Base-by-base conservation (phyloP, 345 rosid genomes). In the Brassica napus region DNA sequence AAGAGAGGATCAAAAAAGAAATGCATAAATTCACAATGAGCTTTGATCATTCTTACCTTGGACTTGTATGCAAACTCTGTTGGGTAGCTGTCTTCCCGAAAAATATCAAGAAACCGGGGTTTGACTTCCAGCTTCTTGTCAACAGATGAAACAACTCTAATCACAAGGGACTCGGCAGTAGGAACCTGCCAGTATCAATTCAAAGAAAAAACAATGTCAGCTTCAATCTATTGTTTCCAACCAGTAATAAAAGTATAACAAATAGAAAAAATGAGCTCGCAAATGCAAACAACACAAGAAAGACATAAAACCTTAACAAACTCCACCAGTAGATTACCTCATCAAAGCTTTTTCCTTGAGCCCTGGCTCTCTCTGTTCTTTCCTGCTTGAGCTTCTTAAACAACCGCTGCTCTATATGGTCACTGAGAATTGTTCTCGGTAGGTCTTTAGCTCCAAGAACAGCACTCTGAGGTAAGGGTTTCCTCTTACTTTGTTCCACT, bases 61-160 rank as follows among this genome's bases (percentile, higher is more conserved):
- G 99, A 96, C 81, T 96, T 96, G 57, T 93, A 96, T 8, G 98
- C 93, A 76, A 93, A 96, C 72, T 96, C 99, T 39, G 85, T 82
- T 14, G 98, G 98, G 77, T 93, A 93, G 86, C 85, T 92, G 77
- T 96, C 97, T 60, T 92, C 99, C 55, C 87, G 93, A 79, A 96
- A 96, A 72, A 93, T 93, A 76, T 96, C 99, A 82, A 93, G 94
- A 83, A 96, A 93, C 69, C 97, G 89, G 55, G 85, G 87, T 86
- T 96, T 96, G 81, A 96, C 99, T 84, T 96, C 99, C 83, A 96
- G 84, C 86, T 93, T 96, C 82, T 96, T 96, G 88, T 96, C 98
- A 77, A 93, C 99, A 14, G 99, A 96, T 77, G 99, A 96, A 85
- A 96, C 99, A 81, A 96, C 99, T 83, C 99, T 87, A 57, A 96